phyloP scores from a whole-genome alignment of 2,329 filamentous ascomycete genomes.

The Cordyceps javanica region DNA sequence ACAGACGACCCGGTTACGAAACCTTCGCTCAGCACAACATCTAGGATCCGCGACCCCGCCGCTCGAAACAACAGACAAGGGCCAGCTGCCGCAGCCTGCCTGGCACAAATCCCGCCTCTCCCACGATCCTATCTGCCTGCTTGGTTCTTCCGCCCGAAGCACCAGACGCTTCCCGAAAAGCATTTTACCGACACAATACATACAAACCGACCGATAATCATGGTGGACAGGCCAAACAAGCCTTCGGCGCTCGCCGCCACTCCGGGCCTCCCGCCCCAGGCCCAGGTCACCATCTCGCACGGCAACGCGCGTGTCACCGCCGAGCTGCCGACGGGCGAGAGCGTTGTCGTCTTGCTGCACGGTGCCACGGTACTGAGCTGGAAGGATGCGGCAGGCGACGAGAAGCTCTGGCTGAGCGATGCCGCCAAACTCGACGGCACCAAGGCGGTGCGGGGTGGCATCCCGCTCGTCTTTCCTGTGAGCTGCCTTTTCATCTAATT shows the following conservation, averaged over 20 bases:
- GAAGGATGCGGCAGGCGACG: constrained; percentile 72
- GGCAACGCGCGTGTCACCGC: constrained; percentile 70
- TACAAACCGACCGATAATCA: constrained; percentile 23
- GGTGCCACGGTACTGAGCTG: constrained; percentile 91
- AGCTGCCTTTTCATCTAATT: constrained; percentile 31
- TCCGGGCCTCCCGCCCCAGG: constrained; percentile 65
- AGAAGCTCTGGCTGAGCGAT: constrained; percentile 83
- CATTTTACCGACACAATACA: neutral
- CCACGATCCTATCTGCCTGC: neutral
- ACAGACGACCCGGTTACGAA: no score
- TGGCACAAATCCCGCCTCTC: neutral
- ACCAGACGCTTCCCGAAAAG: neutral
- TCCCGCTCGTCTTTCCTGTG: constrained; percentile 91
- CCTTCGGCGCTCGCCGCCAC: constrained; percentile 70
- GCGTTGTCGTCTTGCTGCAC: constrained; percentile 77
- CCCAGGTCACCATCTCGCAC: constrained; percentile 69
- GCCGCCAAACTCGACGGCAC: constrained; percentile 75
- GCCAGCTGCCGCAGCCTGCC: neutral
- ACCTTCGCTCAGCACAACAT: neutral
- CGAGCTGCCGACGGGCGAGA: constrained; percentile 77
- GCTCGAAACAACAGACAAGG: constrained; percentile 1
- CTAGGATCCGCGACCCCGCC: neutral
- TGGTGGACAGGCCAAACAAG: constrained; percentile 83
- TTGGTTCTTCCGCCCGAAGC: neutral
- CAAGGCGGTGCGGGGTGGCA: constrained; percentile 85